Evolutionary conservation across 164 flowering plant species (phyloP).

Genomic region (Platanus orientalis): DNA sequence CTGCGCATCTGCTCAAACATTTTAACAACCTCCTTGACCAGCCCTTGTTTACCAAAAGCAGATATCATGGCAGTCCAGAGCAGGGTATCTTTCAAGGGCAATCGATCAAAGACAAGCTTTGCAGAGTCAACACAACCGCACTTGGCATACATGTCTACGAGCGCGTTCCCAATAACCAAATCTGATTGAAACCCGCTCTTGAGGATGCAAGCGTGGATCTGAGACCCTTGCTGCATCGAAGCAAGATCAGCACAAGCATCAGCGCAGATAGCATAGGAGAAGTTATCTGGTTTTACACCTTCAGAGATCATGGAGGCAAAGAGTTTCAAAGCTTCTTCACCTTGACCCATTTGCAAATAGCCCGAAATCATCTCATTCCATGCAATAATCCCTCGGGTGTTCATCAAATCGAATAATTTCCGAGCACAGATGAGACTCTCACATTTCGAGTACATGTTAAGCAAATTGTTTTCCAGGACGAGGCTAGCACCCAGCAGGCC

Average conservation of each 20-base stretch:
- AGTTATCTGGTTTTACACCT: slow-evolving; percentile 15
- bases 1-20: slow-evolving; percentile 23
- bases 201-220: slow-evolving; percentile 18
- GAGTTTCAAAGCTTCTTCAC: slow-evolving; percentile 14
- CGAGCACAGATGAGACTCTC: neutral
- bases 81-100: slow-evolving; percentile 14
- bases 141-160: slow-evolving; percentile 22
- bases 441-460: slow-evolving; percentile 15
- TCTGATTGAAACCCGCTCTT: slow-evolving; percentile 21
- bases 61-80: slow-evolving; percentile 26
- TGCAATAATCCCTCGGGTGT: slow-evolving; percentile 1
- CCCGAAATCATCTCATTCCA: slow-evolving; percentile 26
- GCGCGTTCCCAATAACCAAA: slow-evolving; percentile 15
- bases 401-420: slow-evolving; percentile 10
- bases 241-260: slow-evolving; percentile 19
- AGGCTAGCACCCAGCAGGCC: neutral
- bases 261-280: slow-evolving; percentile 17
- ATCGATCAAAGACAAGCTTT: slow-evolving; percentile 14
- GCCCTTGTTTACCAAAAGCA: slow-evolving; percentile 19
- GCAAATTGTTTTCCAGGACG: slow-evolving; percentile 15
- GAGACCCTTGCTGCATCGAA: slow-evolving; percentile 18
- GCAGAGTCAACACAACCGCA: slow-evolving; percentile 22
- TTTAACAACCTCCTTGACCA: slow-evolving; percentile 7
- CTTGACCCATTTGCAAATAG: slow-evolving; percentile 10
- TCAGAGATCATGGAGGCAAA: slow-evolving; percentile 13